phyloP scores from a whole-genome alignment of 352 stramenopile species.

The Phytophthora quininea region DNA sequence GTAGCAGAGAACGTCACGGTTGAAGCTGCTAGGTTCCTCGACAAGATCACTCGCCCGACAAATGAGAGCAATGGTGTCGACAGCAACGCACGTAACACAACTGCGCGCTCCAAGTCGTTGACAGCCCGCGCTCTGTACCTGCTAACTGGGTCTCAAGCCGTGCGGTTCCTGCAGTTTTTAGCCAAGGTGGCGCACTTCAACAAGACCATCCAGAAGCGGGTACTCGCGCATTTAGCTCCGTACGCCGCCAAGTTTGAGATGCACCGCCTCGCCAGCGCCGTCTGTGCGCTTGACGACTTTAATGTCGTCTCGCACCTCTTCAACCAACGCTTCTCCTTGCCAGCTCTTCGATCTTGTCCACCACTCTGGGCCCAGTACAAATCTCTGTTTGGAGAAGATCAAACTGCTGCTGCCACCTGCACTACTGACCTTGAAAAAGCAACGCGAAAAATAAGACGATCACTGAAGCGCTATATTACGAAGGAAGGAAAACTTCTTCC shows the following conservation, averaged over 20 bases:
- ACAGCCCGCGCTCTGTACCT: slow-evolving; percentile 55
- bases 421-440: too few relatives aligned
- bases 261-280: slow-evolving; percentile 52
- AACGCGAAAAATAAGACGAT: too few relatives aligned
- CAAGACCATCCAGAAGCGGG: slow-evolving; percentile 49
- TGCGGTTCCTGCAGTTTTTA: slow-evolving; percentile 75
- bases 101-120: slow-evolving; percentile 14
- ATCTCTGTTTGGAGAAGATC: slow-evolving; percentile 45
- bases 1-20: slow-evolving; percentile 67
- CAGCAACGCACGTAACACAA: background rate
- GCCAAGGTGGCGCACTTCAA: slow-evolving; percentile 72
- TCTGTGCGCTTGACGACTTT: slow-evolving; percentile 55
- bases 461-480: too few relatives aligned
- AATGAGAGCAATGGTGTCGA: slow-evolving; percentile 8
- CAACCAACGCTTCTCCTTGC: slow-evolving; percentile 34
- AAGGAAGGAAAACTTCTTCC: too few relatives aligned
- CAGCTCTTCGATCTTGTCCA: slow-evolving; percentile 26
- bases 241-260: slow-evolving; percentile 54
- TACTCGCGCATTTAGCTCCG: slow-evolving; percentile 49
- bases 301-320: slow-evolving; percentile 46
- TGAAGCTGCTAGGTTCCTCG: slow-evolving; percentile 65
- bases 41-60: slow-evolving; percentile 50
- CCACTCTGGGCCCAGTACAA: slow-evolving; percentile 67
- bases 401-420: slow-evolving; percentile 21
- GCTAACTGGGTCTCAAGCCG: slow-evolving; percentile 56